Evolutionary conservation across 2,329 filamentous ascomycete species (phyloP), one percentile per base, ranked within the genome.

Genomic region (Helminthosporium solani): DNA sequence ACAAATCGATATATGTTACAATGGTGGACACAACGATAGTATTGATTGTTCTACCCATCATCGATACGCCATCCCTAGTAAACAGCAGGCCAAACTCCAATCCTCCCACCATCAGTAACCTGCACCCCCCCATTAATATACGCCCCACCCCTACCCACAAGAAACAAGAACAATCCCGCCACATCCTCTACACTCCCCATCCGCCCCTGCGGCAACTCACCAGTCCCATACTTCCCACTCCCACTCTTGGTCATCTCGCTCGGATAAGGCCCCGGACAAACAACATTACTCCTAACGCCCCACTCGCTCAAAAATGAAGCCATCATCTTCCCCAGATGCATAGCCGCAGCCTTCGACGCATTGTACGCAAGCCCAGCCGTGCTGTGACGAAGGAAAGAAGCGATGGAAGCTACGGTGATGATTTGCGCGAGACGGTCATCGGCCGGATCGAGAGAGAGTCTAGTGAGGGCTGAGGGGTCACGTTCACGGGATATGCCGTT

Each of bases 71-170:
- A 25, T 6, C 23, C 23, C 46, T 54, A 72, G 45, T 71, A 72
- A 1, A 60, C 64, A 19, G 57, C 52, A 3, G 69, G 69, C 40
- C 64, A 65, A 7, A 70, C 64, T 0, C 58, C 48, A 40, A 67
- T 43, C 42, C 73, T 63, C 5, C 75, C 75, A 1, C 75, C 75
- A 63, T 78, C 75, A 7, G 72, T 70, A 2, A 80, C 60, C 41
- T 77, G 71, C 14, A 78, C 68, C 44, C 68, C 73, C 0, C 80
- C 80, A 61, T 82, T 82, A 40, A 77, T 68, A 61, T 81, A 83
- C 11, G 70, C 71, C 1, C 77, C 78, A 5, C 73, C 74, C 33
- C 74, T 76, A 2, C 75, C 73, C 8, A 78, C 73, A 42, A 82
- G 62, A 49, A 78, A 82, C 30, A 80, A 46, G 2, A 78, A 68